Percentiles rank a stretch among this genome's conserved stretches.
These are phyloP conservation scores for Pseudogymnoascus sp. DNA, from an alignment of 2,329 filamentous ascomycete genomes.

Conservation along the genomic window DNA sequence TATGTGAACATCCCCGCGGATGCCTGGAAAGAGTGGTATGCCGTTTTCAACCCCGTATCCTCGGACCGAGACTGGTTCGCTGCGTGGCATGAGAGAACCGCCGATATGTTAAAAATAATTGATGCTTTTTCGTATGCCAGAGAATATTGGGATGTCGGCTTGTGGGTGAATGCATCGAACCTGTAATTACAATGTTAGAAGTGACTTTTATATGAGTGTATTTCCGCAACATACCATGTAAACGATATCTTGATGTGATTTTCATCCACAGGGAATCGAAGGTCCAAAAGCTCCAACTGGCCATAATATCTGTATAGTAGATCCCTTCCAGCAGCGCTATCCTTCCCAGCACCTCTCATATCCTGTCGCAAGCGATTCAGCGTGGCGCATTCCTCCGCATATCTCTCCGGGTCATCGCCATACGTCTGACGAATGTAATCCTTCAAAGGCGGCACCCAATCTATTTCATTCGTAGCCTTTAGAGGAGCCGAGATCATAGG, in stretches of 20 bases:
- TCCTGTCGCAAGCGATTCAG: constrained; percentile 94
- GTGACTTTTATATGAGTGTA: constrained; percentile 11
- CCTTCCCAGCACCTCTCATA: constrained; percentile 94
- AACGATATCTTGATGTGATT: constrained; percentile 99
- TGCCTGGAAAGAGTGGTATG: constrained; percentile 96
- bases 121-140: constrained; percentile 97
- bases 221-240: constrained; percentile 62
- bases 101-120: constrained; percentile 98
- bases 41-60: constrained; percentile 86
- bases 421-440: constrained; percentile 88
- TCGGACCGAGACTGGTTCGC: constrained; percentile 86
- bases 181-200: constrained; percentile 37
- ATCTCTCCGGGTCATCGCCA: constrained; percentile 92
- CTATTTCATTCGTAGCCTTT: constrained; percentile 93
- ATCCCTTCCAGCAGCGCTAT: constrained; percentile 88
- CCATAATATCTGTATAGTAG: constrained; percentile 96
- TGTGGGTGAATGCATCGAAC: constrained; percentile 99
- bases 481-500: constrained; percentile 89
- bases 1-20: constrained; percentile 99
- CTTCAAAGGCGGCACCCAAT: constrained; percentile 91
- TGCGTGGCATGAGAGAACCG: constrained; percentile 91
- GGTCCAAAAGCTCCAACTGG: constrained; percentile 85
- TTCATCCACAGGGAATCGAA: constrained; percentile 94
- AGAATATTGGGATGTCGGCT: constrained; percentile 92
- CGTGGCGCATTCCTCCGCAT: constrained; percentile 88